Evolutionary conservation across 768 basidiomycete species (phyloP).

Genomic region (Leccinum imitatum): DNA sequence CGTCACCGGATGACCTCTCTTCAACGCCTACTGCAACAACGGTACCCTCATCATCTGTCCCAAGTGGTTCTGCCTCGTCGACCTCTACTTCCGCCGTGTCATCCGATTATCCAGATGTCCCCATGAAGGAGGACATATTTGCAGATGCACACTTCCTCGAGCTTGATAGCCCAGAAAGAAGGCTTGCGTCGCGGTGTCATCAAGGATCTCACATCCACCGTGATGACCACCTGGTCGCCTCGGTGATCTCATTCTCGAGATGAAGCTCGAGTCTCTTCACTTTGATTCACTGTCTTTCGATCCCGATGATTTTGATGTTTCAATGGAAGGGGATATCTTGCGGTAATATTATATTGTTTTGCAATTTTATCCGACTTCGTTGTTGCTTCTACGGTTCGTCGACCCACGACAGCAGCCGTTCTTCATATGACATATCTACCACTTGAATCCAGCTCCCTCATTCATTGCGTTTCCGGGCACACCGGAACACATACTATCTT

Average conservation of each 20-base stretch:
- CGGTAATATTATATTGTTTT: slow-evolving; percentile 16
- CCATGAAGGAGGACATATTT: slow-evolving; percentile 18
- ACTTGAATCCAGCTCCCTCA: slow-evolving; percentile 5
- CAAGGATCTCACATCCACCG: slow-evolving; percentile 1
- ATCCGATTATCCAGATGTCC: slow-evolving; percentile 18
- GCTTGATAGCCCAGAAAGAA: slow-evolving; percentile 22
- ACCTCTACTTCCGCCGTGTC: slow-evolving; percentile 15
- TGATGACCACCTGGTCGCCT: slow-evolving; percentile 15
- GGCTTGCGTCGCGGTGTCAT: slow-evolving; percentile 5
- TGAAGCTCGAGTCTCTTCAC: slow-evolving; percentile 70
- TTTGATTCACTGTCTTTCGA: slow-evolving; percentile 73
- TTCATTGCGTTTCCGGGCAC: slow-evolving; percentile 1
- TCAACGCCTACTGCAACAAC: slow-evolving; percentile 5
- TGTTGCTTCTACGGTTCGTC: slow-evolving; percentile 2
- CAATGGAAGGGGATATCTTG: slow-evolving; percentile 18
- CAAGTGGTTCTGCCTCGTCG: slow-evolving; percentile 4
- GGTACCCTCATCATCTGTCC: background rate
- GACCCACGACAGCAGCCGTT: background rate
- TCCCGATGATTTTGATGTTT: slow-evolving; percentile 48
- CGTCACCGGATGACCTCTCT: slow-evolving; percentile 14
- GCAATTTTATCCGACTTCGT: background rate
- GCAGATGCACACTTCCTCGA: slow-evolving; percentile 19
- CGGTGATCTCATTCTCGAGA: slow-evolving; percentile 54
- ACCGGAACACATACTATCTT: background rate
- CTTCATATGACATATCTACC: slow-evolving; percentile 9